Conservation (phyloP, 768 basidiomycete species). For the Leccinum variicolor region DNA sequence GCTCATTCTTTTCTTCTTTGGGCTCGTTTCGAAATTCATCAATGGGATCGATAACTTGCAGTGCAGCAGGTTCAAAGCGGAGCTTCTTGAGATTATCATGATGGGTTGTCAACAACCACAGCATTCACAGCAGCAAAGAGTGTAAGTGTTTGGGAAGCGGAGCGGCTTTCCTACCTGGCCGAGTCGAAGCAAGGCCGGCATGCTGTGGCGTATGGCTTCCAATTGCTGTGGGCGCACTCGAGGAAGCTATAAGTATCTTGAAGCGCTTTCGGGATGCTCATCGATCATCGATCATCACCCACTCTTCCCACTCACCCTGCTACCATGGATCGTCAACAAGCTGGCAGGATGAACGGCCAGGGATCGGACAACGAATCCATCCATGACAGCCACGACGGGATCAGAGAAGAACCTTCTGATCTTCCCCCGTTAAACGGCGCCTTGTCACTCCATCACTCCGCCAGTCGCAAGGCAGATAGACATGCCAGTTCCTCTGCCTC, state of each 20-base stretch:
- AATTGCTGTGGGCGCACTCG: not conserved
- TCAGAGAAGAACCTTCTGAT: not conserved
- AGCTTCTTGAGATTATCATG: too few species aligned
- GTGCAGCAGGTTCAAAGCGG: too few species aligned
- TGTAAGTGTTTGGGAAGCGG: not conserved
- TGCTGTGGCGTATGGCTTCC: too few species aligned
- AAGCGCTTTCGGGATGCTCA: not conserved
- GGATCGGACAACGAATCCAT: too few species aligned
- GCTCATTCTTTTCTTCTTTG: too few species aligned
- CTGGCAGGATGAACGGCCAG: too few species aligned
- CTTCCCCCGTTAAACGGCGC: constrained; percentile 17
- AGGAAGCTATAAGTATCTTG: not conserved
- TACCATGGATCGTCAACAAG: not conserved
- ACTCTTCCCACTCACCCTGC: not conserved
- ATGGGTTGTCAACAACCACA: not conserved
- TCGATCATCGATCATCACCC: not conserved
- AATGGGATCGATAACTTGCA: too few species aligned
- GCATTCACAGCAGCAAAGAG: not conserved
- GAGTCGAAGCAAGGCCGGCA: too few species aligned
- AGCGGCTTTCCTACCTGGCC: not conserved
- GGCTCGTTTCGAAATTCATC: too few species aligned
- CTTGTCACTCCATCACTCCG: not conserved
- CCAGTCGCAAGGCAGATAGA: not conserved
- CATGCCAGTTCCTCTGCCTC: not conserved
- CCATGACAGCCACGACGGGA: not conserved